phyloP scores from a whole-genome alignment of 2,329 filamentous ascomycete species.

The Calonectria honghensis region DNA sequence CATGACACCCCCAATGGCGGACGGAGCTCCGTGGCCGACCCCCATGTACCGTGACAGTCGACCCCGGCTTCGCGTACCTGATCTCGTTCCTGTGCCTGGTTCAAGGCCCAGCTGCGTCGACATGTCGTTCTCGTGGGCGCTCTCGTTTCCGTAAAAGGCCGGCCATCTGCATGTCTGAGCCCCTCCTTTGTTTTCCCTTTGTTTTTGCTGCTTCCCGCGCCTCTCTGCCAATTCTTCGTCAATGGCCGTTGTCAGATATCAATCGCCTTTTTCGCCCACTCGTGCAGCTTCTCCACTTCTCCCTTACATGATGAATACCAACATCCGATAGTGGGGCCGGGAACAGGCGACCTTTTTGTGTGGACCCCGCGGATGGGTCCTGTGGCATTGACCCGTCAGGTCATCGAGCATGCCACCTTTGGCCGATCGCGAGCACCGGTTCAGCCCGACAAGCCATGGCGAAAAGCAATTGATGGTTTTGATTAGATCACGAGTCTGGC shows the following conservation, averaged over 20 bases:
- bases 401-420: conserved; percentile 55
- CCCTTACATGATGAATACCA: conserved; percentile 49
- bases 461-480: conserved; percentile 45
- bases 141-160: conserved; percentile 51
- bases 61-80: conserved; percentile 42
- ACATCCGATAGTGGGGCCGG: conserved; percentile 57
- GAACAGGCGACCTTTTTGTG: conserved; percentile 53
- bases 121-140: conserved; percentile 25
- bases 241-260: conserved; percentile 13
- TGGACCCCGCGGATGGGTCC: conserved; percentile 52
- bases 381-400: conserved; percentile 46
- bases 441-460: conserved; percentile 42
- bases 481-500: conserved; percentile 44
- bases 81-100: conserved; percentile 47
- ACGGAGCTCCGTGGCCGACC: conserved; percentile 29
- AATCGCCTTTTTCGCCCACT: conserved; percentile 27
- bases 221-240: conserved; percentile 12
- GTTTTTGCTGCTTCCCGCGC: conserved; percentile 27
- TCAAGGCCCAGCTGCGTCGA: conserved; percentile 33
- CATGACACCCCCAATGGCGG: conserved; percentile 41
- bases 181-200: conserved; percentile 35
- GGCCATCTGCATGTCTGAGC: conserved; percentile 47
- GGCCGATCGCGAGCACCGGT: conserved; percentile 49
- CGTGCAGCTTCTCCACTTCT: conserved; percentile 43
- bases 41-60: conserved; percentile 47